A percentile compares a stretch with the other conserved stretches of the same genome.
Conservation (phyloP, 2,329 filamentous ascomycete species). For the Neonectria neomacrospora region DNA sequence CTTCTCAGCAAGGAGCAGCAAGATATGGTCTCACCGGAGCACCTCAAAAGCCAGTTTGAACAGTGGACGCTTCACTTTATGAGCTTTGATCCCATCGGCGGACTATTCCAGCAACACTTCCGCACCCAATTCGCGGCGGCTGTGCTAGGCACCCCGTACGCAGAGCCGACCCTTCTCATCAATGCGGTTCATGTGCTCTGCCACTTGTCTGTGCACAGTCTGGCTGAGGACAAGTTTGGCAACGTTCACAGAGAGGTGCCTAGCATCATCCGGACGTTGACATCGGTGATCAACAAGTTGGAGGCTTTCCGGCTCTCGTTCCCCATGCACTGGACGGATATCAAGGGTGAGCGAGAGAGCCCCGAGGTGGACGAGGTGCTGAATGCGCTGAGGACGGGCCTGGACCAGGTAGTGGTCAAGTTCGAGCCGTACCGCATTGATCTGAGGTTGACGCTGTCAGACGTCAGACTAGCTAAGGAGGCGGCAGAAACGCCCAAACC, state of each 20-base stretch:
- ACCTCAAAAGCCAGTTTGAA: slow-evolving; percentile 60
- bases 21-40: slow-evolving; percentile 62
- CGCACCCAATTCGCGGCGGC: slow-evolving; percentile 71
- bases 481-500: slow-evolving; percentile 57
- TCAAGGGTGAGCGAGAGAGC: slow-evolving; percentile 64
- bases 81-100: slow-evolving; percentile 66
- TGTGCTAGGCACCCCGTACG: slow-evolving; percentile 79
- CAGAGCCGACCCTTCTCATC: slow-evolving; percentile 73
- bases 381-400: slow-evolving; percentile 69
- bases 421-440: slow-evolving; percentile 81
- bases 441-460: slow-evolving; percentile 74
- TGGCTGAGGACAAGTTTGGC: slow-evolving; percentile 85
- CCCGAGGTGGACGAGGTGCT: slow-evolving; percentile 79
- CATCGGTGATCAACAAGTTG: slow-evolving; percentile 73
- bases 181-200: slow-evolving; percentile 78
- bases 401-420: slow-evolving; percentile 72
- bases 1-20: slow-evolving; percentile 65
- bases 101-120: slow-evolving; percentile 77
- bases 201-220: slow-evolving; percentile 75
- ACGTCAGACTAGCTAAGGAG: slow-evolving; percentile 79
- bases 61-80: slow-evolving; percentile 59
- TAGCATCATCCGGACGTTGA: slow-evolving; percentile 77
- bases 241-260: slow-evolving; percentile 87
- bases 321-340: slow-evolving; percentile 82
- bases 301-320: slow-evolving; percentile 72